A percentile compares a stretch with the other conserved stretches of the same genome.
These are phyloP conservation scores for Proliferodiscus dingleyae DNA, from an alignment of 2,329 filamentous ascomycete genomes.

Conservation along the genomic window DNA sequence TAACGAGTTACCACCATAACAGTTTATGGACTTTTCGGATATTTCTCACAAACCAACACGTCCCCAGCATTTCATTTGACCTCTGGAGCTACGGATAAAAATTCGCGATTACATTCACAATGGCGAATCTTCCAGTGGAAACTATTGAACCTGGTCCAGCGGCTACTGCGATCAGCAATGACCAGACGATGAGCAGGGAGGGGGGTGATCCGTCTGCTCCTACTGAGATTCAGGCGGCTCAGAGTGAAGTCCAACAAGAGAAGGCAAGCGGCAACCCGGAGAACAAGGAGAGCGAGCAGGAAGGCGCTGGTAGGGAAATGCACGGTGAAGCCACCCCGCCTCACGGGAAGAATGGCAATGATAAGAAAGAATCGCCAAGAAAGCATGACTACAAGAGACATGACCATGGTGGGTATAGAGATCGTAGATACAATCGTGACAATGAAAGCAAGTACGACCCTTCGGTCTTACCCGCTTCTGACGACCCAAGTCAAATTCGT, in stretches of 20 bases:
- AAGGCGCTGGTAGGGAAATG: not conserved
- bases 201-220: slow-evolving; percentile 10
- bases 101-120: slow-evolving; percentile 11
- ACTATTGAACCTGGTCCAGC: slow-evolving; percentile 22
- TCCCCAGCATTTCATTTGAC: too few relatives aligned
- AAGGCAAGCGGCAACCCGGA: slow-evolving; percentile 9
- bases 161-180: slow-evolving; percentile 19
- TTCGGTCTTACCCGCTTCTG: slow-evolving; percentile 48
- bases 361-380: not conserved
- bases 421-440: slow-evolving; percentile 24
- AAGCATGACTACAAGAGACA: slow-evolving; percentile 1
- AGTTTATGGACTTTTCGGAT: too few relatives aligned
- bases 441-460: slow-evolving; percentile 54
- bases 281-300: not conserved
- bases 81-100: slow-evolving; percentile 2
- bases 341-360: slow-evolving; percentile 5
- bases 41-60: too few relatives aligned
- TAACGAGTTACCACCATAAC: too few relatives aligned
- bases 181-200: slow-evolving; percentile 17
- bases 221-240: slow-evolving; percentile 9
- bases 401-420: not conserved
- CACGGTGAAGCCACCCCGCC: not conserved
- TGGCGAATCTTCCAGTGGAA: slow-evolving; percentile 24
- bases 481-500: slow-evolving; percentile 61
- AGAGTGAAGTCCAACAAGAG: slow-evolving; percentile 14